Conservation (phyloP, 331 rosid species). For the Malus hybrid region DNA sequence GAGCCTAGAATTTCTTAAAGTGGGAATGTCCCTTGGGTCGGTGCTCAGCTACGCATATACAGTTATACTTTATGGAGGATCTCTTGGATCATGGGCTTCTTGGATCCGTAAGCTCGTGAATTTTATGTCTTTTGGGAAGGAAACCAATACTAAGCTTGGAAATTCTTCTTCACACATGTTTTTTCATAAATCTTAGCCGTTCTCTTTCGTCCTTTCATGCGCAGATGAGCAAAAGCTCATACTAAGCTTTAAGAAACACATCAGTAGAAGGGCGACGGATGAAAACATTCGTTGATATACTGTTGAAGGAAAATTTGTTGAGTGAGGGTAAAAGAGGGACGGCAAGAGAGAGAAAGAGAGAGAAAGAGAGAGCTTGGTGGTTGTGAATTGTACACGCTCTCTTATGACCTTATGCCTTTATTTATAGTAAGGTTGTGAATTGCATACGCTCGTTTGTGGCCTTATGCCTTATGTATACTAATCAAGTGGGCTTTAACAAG, state of each 20-base stretch:
- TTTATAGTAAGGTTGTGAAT: too few species aligned
- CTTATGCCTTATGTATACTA: too few species aligned
- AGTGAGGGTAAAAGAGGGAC: too few species aligned
- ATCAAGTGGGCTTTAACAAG: too few species aligned
- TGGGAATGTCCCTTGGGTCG: conserved; percentile 49
- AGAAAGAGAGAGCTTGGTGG: too few species aligned
- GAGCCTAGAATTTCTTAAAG: conserved; percentile 9
- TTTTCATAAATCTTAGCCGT: too few species aligned
- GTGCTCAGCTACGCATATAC: not conserved
- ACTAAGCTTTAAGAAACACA: not conserved
- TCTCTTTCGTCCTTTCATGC: too few species aligned
- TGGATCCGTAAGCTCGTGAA: conserved; percentile 34
- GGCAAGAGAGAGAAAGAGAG: too few species aligned
- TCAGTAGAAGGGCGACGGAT: not conserved
- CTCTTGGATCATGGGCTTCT: conserved; percentile 89
- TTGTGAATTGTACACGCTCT: too few species aligned
- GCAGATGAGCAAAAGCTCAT: not conserved
- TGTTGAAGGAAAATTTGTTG: too few species aligned
- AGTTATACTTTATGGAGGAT: conserved; percentile 25
- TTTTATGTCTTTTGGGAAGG: not conserved
- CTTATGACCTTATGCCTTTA: too few species aligned
- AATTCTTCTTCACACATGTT: not conserved
- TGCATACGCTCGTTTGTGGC: too few species aligned
- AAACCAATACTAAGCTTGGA: not conserved
- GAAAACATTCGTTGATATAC: not conserved